phyloP scores from a whole-genome alignment of 108 stramenopile genomes.

The Mediolabrus comicus region DNA sequence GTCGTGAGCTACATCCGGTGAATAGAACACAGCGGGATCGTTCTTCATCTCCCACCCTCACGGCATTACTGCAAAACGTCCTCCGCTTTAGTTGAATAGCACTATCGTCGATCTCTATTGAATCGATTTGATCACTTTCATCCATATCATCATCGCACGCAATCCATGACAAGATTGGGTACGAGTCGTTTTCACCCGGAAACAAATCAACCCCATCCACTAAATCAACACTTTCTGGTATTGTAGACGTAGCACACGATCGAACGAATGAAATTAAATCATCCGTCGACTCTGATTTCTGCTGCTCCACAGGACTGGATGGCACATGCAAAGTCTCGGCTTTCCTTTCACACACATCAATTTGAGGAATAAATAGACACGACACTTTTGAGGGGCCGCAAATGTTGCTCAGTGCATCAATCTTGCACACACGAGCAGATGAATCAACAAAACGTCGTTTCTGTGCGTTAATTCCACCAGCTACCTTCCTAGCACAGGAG shows the following conservation, averaged over 20 bases:
- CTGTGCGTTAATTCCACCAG: background rate
- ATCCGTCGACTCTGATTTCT: background rate
- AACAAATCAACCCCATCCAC: constrained; percentile 1
- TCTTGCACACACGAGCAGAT: constrained; percentile 21
- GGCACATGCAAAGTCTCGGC: background rate
- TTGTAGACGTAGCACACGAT: constrained; percentile 1
- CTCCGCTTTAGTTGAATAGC: background rate
- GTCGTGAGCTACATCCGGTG: constrained; percentile 28
- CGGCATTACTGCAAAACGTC: constrained; percentile 25
- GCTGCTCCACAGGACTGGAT: background rate
- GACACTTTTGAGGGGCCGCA: constrained; percentile 4
- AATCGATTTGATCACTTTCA: background rate
- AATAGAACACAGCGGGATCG: constrained; percentile 6
- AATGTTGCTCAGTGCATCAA: constrained; percentile 11
- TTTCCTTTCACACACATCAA: constrained; percentile 8
- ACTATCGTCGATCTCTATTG: background rate
- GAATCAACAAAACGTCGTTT: constrained; percentile 22
- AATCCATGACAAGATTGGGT: constrained; percentile 35
- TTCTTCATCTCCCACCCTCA: constrained; percentile 3
- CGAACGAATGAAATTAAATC: constrained; percentile 10
- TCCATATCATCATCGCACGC: background rate
- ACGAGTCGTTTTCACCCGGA: constrained; percentile 4
- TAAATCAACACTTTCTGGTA: background rate
- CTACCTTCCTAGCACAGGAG: background rate
- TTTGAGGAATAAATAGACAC: constrained; percentile 34